Evolutionary conservation across 345 rosid species (phyloP), one percentile per base, ranked within the genome.

Genomic region (Cardiospermum halicacabum): DNA sequence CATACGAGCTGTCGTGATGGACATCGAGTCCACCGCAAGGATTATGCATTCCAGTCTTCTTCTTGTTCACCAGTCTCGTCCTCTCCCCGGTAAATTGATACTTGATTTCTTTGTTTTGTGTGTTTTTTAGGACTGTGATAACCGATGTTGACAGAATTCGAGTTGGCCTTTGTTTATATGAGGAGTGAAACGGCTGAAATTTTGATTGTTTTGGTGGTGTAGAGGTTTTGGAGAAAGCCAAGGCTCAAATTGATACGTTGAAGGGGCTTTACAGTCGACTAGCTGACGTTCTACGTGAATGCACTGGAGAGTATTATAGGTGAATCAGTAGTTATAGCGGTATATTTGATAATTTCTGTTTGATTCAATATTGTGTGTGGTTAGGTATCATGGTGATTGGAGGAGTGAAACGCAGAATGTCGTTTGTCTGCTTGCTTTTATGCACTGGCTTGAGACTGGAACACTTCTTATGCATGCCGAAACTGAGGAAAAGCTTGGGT

Each of bases 371-470:
- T 55, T 65, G 47, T 62, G 30, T 77, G 21, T 62, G 11, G 58
- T 16, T 69, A 94, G 99, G 82, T 94, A 84, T 82, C 95, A 91
- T 75, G 92, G 91, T 51, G 99, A 91, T 78, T 94, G 99, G 99
- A 89, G 74, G 77, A 85, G 80, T 75, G 97, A 89, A 78, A 91
- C 97, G 8, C 97, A 91, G 64, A 80, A 74, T n/a, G 93, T 89
- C 26, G 96, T 89, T 63, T 91, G 89, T 3, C 78, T 80, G 77
- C 91, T 94, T 72, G 85, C 91, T 57, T 91, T 94, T 61, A 80
- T 91, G 84, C 91, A 94, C 64, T 89, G 97, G 97, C 78, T 94
- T 53, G 96, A 89, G 79, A 84, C 89, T 7, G 99, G 91, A 58
- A 72, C 65, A 67, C 88, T 94, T 58, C 91, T 91, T 47, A 58